phyloP scores from a whole-genome alignment of 306 rosid species.

The Herpetospermum pedunculosum region DNA sequence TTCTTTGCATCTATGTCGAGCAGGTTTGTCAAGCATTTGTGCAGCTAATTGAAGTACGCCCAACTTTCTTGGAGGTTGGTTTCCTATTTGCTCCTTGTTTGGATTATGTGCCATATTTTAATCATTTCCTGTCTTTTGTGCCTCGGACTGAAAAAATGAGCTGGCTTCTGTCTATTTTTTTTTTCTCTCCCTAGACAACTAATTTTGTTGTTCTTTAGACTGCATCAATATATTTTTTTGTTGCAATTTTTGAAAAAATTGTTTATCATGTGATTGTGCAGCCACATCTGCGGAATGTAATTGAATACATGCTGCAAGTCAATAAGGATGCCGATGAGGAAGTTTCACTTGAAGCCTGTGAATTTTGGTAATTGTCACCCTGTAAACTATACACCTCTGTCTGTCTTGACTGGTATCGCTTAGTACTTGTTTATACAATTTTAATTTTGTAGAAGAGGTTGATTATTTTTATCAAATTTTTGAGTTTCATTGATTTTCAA shows the following conservation, averaged over 20 bases:
- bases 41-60: conserved; percentile 91
- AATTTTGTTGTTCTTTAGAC: not conserved
- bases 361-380: conserved; percentile 62
- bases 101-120: not conserved
- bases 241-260: conserved; percentile 4
- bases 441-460: not conserved
- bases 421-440: not conserved
- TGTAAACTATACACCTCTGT: not conserved
- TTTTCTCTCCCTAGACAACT: too few relatives aligned
- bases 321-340: conserved; percentile 90
- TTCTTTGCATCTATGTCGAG: conserved; percentile 14
- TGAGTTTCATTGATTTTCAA: not conserved
- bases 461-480: not conserved
- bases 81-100: not conserved
- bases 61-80: conserved; percentile 83
- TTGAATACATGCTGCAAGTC: conserved; percentile 95
- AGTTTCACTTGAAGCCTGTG: conserved; percentile 98
- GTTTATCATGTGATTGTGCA: conserved; percentile 24
- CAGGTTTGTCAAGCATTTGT: conserved; percentile 97
- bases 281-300: conserved; percentile 78
- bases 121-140: not conserved
- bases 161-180: not conserved
- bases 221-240: not conserved
- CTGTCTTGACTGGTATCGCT: not conserved
- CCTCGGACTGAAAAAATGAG: not conserved